Evolutionary conservation across 1,284 basidiomycete species (phyloP).

Genomic region (Laetiporus sulphureus): DNA sequence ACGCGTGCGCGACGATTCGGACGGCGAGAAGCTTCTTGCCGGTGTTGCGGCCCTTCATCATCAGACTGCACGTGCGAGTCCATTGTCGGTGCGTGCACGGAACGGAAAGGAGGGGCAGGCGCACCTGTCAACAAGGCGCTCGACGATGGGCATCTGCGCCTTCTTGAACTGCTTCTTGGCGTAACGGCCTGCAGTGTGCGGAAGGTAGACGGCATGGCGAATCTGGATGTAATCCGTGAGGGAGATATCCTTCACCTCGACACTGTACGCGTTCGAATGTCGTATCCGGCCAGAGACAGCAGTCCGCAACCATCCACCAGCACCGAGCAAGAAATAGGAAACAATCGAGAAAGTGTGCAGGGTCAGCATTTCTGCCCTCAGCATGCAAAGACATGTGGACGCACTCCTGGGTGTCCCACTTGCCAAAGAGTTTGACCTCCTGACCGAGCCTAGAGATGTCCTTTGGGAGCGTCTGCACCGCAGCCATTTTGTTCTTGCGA

Average conservation of each 20-base stretch:
- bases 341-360: not conserved
- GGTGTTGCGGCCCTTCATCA: slow-evolving; percentile 99
- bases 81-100: not conserved
- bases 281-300: slow-evolving; percentile 7
- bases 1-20: slow-evolving; percentile 99
- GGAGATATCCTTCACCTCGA: slow-evolving; percentile 99
- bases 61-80: slow-evolving; percentile 52
- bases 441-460: slow-evolving; percentile 80
- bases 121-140: slow-evolving; percentile 96
- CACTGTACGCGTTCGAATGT: slow-evolving; percentile 45
- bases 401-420: slow-evolving; percentile 96
- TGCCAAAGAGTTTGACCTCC: slow-evolving; percentile 93
- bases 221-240: slow-evolving; percentile 99
- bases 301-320: slow-evolving; percentile 13
- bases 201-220: slow-evolving; percentile 95
- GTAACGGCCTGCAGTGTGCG: slow-evolving; percentile 99
- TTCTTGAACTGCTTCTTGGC: slow-evolving; percentile 99
- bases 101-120: slow-evolving; percentile 21
- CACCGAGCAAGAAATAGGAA: not conserved
- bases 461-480: slow-evolving; percentile 68
- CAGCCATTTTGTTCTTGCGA: slow-evolving; percentile 42
- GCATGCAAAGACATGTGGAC: slow-evolving; percentile 29
- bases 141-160: slow-evolving; percentile 99
- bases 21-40: slow-evolving; percentile 99
- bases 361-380: not conserved